Conservation (phyloP, 2,329 filamentous ascomycete genomes). For the Calonectria honghensis region DNA sequence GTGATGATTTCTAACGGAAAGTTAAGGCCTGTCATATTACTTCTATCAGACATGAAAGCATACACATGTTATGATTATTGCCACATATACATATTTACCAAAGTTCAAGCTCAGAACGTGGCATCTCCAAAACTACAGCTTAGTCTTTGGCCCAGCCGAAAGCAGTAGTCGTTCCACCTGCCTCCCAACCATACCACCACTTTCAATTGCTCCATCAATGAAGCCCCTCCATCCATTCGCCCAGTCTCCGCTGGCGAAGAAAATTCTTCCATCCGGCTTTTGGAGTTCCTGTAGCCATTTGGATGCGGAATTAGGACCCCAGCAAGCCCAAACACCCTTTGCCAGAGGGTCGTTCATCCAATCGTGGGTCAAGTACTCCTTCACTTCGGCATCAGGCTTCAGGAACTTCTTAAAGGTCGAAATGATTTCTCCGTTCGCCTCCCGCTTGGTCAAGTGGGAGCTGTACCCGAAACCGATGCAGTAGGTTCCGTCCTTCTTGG, state of each 20-base stretch:
- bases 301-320: constrained; percentile 39
- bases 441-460: constrained; percentile 28
- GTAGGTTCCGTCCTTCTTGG: constrained; percentile 38
- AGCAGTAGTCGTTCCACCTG: constrained; percentile 5
- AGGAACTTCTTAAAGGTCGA: constrained; percentile 35
- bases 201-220: constrained; percentile 52
- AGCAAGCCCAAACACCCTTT: constrained; percentile 46
- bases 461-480: constrained; percentile 47
- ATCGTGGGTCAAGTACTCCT: constrained; percentile 49
- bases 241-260: constrained; percentile 51
- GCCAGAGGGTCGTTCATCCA: constrained; percentile 47
- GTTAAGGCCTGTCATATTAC: no score
- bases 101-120: neutral
- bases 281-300: constrained; percentile 44
- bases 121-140: neutral
- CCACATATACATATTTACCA: neutral
- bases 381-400: constrained; percentile 34
- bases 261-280: constrained; percentile 38
- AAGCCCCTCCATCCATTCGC: constrained; percentile 52
- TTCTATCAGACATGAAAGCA: no score
- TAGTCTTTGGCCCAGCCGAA: neutral
- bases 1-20: neutral
- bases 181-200: constrained; percentile 27
- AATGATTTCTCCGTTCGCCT: neutral
- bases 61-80: no score